Conservation (phyloP, 169 alveolate genomes). For the Cryptosporidium ryanae region DNA sequence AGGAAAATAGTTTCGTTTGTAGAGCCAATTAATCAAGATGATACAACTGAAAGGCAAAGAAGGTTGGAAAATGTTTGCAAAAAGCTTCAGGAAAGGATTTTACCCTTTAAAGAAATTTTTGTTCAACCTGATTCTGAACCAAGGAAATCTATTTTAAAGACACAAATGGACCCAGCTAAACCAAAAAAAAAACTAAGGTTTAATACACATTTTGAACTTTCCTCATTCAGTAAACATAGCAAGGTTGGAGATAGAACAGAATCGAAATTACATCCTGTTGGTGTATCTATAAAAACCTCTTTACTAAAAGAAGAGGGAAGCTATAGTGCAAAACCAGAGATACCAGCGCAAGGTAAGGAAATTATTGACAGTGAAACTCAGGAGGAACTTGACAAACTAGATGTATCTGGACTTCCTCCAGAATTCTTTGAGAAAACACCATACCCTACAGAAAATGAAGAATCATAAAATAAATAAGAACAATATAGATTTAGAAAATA, state of each 20-base stretch:
- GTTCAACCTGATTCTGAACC: slow-evolving; percentile 14
- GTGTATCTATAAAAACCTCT: slow-evolving; percentile 29
- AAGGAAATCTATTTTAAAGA: slow-evolving; percentile 39
- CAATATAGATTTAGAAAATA: not conserved
- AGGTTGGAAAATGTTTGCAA: slow-evolving; percentile 41
- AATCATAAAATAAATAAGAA: not conserved
- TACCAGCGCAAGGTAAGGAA: slow-evolving; percentile 6
- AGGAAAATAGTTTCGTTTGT: slow-evolving; percentile 21
- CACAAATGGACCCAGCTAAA: not conserved
- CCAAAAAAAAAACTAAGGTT: slow-evolving; percentile 47
- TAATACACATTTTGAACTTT: slow-evolving; percentile 22
- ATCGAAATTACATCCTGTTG: slow-evolving; percentile 1
- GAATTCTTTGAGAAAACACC: slow-evolving; percentile 49
- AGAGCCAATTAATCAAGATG: not conserved
- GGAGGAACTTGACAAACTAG: not conserved
- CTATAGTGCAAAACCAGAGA: slow-evolving; percentile 45
- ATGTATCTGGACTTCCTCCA: not conserved
- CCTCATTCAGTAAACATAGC: not conserved
- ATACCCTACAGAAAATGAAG: slow-evolving; percentile 46
- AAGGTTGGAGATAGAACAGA: slow-evolving; percentile 14
- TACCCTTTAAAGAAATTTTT: slow-evolving; percentile 34
- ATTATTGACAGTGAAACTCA: not conserved
- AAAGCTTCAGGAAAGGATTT: slow-evolving; percentile 30
- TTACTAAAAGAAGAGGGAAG: slow-evolving; percentile 12
- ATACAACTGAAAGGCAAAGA: not conserved